phyloP scores from a whole-genome alignment of 2,329 filamentous ascomycete genomes.

The Sporothrix sp. region DNA sequence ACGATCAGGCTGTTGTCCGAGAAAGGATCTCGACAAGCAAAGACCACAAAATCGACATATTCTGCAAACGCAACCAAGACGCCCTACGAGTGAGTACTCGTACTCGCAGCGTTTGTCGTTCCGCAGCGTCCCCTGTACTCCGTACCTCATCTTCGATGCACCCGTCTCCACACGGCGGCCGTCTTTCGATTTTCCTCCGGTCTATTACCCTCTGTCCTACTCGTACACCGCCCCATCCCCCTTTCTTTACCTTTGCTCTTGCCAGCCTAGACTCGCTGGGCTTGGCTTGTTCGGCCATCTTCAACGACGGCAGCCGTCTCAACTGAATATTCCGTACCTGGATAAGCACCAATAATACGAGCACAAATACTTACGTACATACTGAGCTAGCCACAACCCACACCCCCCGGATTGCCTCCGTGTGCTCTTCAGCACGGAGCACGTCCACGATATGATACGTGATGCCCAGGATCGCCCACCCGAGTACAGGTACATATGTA shows the following conservation, averaged over 20 bases:
- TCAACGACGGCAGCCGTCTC: too few relatives aligned
- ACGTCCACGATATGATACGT: conserved; percentile 21
- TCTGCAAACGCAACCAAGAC: too few relatives aligned
- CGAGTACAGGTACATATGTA: too few relatives aligned
- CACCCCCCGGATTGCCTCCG: conserved; percentile 16
- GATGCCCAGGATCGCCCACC: conserved; percentile 24
- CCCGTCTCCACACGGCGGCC: not conserved
- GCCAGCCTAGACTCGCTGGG: conserved; percentile 1
- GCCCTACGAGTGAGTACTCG: too few relatives aligned
- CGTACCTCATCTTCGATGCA: too few relatives aligned
- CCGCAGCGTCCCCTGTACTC: too few relatives aligned
- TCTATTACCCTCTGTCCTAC: not conserved
- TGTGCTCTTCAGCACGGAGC: conserved; percentile 20
- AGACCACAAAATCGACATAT: too few relatives aligned
- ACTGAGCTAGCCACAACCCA: too few relatives aligned
- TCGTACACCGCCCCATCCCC: not conserved
- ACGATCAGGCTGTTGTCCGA: not conserved
- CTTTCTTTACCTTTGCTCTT: not conserved
- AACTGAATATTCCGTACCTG: too few relatives aligned
- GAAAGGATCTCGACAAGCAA: not conserved
- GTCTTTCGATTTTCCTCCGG: not conserved
- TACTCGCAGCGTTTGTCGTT: too few relatives aligned
- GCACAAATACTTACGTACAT: too few relatives aligned
- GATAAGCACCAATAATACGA: too few relatives aligned
- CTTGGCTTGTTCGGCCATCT: conserved; percentile 7